Evolutionary conservation across 2,329 filamentous ascomycete genomes (phyloP), one percentile per base, ranked within the genome.

Genomic region (Fusarium sp.): DNA sequence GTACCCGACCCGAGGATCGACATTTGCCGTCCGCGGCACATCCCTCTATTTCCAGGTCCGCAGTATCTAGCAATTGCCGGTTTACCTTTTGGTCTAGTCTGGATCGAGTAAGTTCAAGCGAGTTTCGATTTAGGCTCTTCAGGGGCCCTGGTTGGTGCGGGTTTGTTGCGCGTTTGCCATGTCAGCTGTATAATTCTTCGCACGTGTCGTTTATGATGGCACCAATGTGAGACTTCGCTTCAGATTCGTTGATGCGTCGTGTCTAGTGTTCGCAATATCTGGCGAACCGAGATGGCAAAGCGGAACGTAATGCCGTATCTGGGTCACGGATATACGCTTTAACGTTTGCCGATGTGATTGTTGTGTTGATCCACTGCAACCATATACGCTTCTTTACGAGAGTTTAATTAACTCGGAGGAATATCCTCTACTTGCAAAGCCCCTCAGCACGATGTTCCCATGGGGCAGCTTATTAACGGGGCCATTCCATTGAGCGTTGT

Each of bases 21-120:
- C 74, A 70, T 75, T 70, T 76, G 74, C 72, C 74, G 74, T 70
- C 66, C 72, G 69, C 73, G 74, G 72, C 67, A 75, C 65, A 67
- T 73, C 72, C 58, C 50, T 67, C 60, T 73, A 71, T 64, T 67
- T 62, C 70, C 57, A 71, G 67, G 62, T 60, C 67, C 60, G 66
- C 64, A 58, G 70, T 68, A 62, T 61, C 63, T 26, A 60, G 41
- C 69, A 74, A 76, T 64, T 76, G 74, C 74, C 73, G 74, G 59
- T 50, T 63, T 61, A 66, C 20, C 26, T 58, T 60, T 27, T 14
- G 15, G 18, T 37, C 64, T 60, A 64, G 53, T 46, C 69, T 67
- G 33, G 14, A 70, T 53, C 53, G 12, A 70, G 69, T 70, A 67
- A 58, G 57, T 67, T 14, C 38, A 55, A 57, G 62, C 53, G 61